These are phyloP conservation scores for Wickerhamomyces queroliae DNA, from an alignment of 805 yeast species.

Conservation along the genomic window DNA sequence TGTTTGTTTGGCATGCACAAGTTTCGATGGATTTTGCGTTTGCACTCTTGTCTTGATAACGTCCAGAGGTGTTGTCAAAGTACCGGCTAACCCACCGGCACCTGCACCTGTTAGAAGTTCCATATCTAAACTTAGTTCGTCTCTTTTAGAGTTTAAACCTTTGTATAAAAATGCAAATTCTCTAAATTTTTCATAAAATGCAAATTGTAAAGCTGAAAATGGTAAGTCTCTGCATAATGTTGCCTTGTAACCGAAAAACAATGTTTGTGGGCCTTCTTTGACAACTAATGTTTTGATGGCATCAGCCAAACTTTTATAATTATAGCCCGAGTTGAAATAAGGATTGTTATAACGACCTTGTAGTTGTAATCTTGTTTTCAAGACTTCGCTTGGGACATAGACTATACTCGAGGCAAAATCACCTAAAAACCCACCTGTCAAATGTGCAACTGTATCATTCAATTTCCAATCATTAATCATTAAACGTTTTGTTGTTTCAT, in stretches of 20 bases:
- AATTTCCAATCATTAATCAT: conserved; percentile 57
- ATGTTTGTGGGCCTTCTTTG: conserved; percentile 68
- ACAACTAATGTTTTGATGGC: conserved; percentile 61
- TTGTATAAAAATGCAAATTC: conserved; percentile 44
- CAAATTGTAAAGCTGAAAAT: conserved; percentile 92
- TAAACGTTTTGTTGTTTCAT: conserved; percentile 72
- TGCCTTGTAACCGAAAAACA: conserved; percentile 91
- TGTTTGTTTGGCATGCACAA: conserved; percentile 1
- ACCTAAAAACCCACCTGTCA: conserved; percentile 88
- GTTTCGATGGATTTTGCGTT: conserved; percentile 54
- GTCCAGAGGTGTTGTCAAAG: conserved; percentile 84
- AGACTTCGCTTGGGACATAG: conserved; percentile 93
- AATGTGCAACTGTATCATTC: conserved; percentile 76
- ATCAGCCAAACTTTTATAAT: conserved; percentile 67
- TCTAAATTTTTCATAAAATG: conserved; percentile 85
- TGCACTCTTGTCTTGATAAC: conserved; percentile 91
- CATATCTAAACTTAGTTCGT: conserved; percentile 45
- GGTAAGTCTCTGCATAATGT: conserved; percentile 91
- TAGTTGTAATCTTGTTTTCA: conserved; percentile 87
- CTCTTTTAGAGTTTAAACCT: conserved; percentile 19
- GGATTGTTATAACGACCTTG: conserved; percentile 87
- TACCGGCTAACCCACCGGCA: conserved; percentile 93
- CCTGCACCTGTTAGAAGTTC: conserved; percentile 90
- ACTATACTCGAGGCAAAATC: conserved; percentile 84
- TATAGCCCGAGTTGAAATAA: conserved; percentile 76